Base-by-base conservation (phyloP, 2,329 filamentous ascomycete genomes). In the Pyricularia pennisetigena region DNA sequence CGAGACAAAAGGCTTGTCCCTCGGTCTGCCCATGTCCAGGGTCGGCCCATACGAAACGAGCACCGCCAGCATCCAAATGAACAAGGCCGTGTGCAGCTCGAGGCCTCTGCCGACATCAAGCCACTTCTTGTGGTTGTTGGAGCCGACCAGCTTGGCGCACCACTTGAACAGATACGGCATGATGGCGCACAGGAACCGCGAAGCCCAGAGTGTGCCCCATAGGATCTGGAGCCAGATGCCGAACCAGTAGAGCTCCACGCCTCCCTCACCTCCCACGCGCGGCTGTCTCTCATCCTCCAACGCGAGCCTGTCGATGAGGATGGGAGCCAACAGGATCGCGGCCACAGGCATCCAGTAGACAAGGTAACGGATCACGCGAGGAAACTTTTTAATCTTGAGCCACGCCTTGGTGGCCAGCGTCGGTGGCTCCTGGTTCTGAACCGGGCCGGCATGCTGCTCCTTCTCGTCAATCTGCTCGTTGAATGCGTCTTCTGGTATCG, bases 191-290 rank as follows among this genome's bases (percentile, higher is more conserved):
- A 82, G 72, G 74, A 87, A 85, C 14, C 85, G 81, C 0, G 83
- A 90, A 24, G 90, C 89, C 94, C 94, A 98, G 0, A 97, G 82
- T 0, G 93, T 93, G 71, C 94, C 83, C 94, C 94, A 98, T 29
- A 97, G 85, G 61, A 97, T 92, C 77, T 97, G 92, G 23, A 97
- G 84, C 94, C 94, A 98, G 70, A 97, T 93, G 32, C 91, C 91
- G 75, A 98, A 97, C 94, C 94, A 98, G 69, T 93, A 81, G 63
- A 97, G 81, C 70, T 87, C 75, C 0, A 97, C 93, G 24, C 90
- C 92, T 0, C 93, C 93, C 2, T 90, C 85, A 1, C 84, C 84
- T 7, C 84, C 85, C 14, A 85, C 87, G 1, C 90, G 75, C 14
- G 78, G 74, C n/a, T 75, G 74, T 4, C n/a, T n/a, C n/a, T 76